These are phyloP conservation scores for Brettanomyces custersianus DNA, from an alignment of 805 yeast genomes.

Conservation along the genomic window DNA sequence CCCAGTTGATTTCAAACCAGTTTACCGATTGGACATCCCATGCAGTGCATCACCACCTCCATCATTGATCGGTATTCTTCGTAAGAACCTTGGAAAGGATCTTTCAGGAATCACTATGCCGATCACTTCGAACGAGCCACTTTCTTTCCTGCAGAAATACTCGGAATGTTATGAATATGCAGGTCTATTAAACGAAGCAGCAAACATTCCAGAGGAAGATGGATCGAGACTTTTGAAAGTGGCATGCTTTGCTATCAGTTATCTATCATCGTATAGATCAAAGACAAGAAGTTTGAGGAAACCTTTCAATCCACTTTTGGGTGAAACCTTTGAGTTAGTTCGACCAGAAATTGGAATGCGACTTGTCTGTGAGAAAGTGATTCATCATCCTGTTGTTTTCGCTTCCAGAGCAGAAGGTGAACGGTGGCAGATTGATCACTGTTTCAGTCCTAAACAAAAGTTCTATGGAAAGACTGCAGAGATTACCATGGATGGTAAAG, in stretches of 20 bases:
- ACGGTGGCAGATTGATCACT: slow-evolving; percentile 57
- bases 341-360: slow-evolving; percentile 76
- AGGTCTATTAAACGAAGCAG: slow-evolving; percentile 53
- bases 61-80: slow-evolving; percentile 63
- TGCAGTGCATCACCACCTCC: slow-evolving; percentile 68
- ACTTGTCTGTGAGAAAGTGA: slow-evolving; percentile 73
- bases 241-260: slow-evolving; percentile 77
- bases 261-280: slow-evolving; percentile 59
- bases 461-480: slow-evolving; percentile 95
- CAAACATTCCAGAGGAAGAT: slow-evolving; percentile 34
- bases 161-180: slow-evolving; percentile 78
- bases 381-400: slow-evolving; percentile 79
- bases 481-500: slow-evolving; percentile 63
- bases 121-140: slow-evolving; percentile 86
- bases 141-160: slow-evolving; percentile 70
- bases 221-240: slow-evolving; percentile 57
- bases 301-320: slow-evolving; percentile 90
- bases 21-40: slow-evolving; percentile 50
- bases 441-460: slow-evolving; percentile 73
- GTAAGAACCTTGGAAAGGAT: slow-evolving; percentile 92
- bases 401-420: slow-evolving; percentile 70
- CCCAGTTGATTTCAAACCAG: slow-evolving; percentile 35
- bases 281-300: slow-evolving; percentile 74
- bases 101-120: slow-evolving; percentile 84
- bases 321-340: slow-evolving; percentile 87